Percentiles rank a stretch among this genome's conserved stretches.
Evolutionary conservation across 371 early-diverging fungal species (phyloP).

Genomic region (Apophysomyces trapeziformis): DNA sequence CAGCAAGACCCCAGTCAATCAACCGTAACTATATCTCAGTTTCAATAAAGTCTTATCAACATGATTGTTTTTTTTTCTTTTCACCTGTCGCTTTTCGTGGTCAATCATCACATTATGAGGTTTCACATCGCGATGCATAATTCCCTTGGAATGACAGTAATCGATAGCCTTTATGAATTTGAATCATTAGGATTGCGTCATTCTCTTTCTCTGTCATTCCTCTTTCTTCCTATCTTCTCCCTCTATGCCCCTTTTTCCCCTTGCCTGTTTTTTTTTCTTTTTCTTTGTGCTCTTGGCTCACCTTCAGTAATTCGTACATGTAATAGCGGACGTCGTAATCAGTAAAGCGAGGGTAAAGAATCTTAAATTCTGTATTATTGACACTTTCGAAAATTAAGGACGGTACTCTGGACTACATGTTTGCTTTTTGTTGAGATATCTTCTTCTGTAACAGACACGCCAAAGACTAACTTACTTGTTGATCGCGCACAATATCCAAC

Average conservation of each 20-base stretch:
- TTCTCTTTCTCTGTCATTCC: not conserved
- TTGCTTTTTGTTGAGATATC: not conserved
- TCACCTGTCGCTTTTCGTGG: slow-evolving; percentile 87
- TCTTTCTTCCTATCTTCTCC: not conserved
- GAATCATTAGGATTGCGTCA: not conserved
- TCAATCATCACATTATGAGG: slow-evolving; percentile 99
- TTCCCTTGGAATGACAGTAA: slow-evolving; percentile 98
- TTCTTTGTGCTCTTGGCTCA: slow-evolving; percentile 22
- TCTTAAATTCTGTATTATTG: slow-evolving; percentile 82
- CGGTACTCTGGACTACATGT: slow-evolving; percentile 24
- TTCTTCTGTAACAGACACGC: not conserved
- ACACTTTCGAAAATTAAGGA: slow-evolving; percentile 95
- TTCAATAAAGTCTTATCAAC: not conserved
- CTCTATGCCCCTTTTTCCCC: not conserved
- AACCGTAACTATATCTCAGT: slow-evolving; percentile 73
- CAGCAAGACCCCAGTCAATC: slow-evolving; percentile 99
- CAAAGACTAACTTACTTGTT: slow-evolving; percentile 60
- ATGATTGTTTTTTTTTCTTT: slow-evolving; percentile 24
- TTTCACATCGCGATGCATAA: slow-evolving; percentile 99
- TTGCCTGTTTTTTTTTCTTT: not conserved
- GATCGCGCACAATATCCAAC: slow-evolving; percentile 97
- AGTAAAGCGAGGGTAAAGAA: slow-evolving; percentile 76
- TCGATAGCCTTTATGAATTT: slow-evolving; percentile 80
- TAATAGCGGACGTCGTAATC: slow-evolving; percentile 97
- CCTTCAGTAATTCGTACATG: slow-evolving; percentile 95